Evolutionary conservation across 768 basidiomycete genomes (phyloP).

Genomic region (Lactarius sp.): DNA sequence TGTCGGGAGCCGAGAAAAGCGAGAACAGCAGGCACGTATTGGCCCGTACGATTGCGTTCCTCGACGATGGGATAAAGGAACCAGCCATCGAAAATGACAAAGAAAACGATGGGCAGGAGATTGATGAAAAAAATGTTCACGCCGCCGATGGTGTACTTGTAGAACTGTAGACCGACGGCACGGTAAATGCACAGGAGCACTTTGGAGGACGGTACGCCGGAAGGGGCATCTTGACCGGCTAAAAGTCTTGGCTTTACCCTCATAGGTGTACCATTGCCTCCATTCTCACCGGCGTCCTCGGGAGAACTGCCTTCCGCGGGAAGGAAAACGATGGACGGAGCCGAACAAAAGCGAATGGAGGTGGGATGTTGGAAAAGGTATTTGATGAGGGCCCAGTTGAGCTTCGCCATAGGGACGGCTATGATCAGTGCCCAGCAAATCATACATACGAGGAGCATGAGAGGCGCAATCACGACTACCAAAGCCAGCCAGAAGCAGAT

Average conservation of each 20-base stretch:
- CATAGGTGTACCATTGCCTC: constrained; percentile 39
- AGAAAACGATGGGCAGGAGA: constrained; percentile 87
- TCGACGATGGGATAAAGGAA: constrained; percentile 72
- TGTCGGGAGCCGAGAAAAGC: constrained; percentile 64
- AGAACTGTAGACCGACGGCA: constrained; percentile 86
- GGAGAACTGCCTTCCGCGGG: constrained; percentile 31
- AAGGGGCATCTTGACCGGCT: constrained; percentile 87
- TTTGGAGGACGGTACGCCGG: constrained; percentile 74
- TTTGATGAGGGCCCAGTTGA: constrained; percentile 91
- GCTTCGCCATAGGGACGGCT: constrained; percentile 96
- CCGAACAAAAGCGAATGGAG: constrained; percentile 87
- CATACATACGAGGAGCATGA: constrained; percentile 82
- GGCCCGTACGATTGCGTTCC: constrained; percentile 45
- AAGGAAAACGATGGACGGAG: constrained; percentile 68
- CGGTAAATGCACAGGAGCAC: constrained; percentile 93
- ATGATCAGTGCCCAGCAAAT: constrained; percentile 95
- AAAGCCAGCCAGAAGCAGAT: constrained; percentile 80
- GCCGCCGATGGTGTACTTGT: constrained; percentile 98
- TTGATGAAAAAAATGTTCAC: constrained; percentile 99
- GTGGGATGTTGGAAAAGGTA: constrained; percentile 76
- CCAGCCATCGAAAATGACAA: constrained; percentile 92
- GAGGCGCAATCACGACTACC: constrained; percentile 73
- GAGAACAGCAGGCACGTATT: constrained; percentile 61
- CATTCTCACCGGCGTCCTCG: constrained; percentile 30
- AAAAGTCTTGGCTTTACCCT: constrained; percentile 70